Conservation (phyloP, 495 filamentous ascomycete genomes). For the Penicillium salamii region DNA sequence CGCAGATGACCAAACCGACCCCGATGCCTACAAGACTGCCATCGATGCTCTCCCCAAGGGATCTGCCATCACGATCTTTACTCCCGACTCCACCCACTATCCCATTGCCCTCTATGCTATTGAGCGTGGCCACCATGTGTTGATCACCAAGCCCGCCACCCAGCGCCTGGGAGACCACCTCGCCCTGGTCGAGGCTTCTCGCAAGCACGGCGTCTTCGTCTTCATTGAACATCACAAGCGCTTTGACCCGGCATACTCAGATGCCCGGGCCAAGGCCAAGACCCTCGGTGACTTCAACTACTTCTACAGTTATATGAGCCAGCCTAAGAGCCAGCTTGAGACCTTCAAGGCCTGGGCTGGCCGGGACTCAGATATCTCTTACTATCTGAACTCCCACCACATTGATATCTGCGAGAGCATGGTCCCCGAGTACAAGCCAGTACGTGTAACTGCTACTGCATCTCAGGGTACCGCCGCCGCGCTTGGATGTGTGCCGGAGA, state of each 20-base stretch:
- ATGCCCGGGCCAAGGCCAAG: constrained; percentile 70
- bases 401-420: constrained; percentile 88
- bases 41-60: constrained; percentile 82
- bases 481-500: constrained; percentile 73
- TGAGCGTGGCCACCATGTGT: constrained; percentile 78
- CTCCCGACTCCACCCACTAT: constrained; percentile 89
- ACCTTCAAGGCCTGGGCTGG: constrained; percentile 97
- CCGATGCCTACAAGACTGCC: constrained; percentile 83
- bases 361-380: constrained; percentile 85
- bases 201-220: constrained; percentile 79
- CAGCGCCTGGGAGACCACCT: constrained; percentile 79
- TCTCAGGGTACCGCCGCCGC: constrained; percentile 67
- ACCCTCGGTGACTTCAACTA: constrained; percentile 91
- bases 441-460: constrained; percentile 74
- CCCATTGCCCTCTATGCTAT: constrained; percentile 95
- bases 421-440: constrained; percentile 76
- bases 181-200: constrained; percentile 65
- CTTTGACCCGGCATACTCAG: constrained; percentile 87
- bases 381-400: constrained; percentile 94
- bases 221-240: constrained; percentile 97
- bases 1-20: constrained; percentile 63
- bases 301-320: constrained; percentile 96
- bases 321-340: constrained; percentile 89
- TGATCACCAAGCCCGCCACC: constrained; percentile 94
- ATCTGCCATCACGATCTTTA: constrained; percentile 95